Evolutionary conservation across 352 stramenopile genomes (phyloP).

Genomic region (Pythium biforme): DNA sequence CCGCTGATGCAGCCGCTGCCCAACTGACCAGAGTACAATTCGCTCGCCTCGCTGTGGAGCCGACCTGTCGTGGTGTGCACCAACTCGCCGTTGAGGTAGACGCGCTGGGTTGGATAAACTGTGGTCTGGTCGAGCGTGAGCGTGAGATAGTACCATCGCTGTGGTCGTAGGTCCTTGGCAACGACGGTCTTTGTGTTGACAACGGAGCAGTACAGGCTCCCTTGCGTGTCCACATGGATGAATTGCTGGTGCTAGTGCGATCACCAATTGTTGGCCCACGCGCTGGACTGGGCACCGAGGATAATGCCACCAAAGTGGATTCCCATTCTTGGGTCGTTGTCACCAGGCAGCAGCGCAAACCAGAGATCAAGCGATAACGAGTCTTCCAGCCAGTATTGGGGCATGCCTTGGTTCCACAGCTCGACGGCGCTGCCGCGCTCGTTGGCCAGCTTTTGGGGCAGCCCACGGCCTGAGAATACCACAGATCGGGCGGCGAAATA

Average conservation of each 20-base stretch:
- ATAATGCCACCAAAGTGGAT: neutral
- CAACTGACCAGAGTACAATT: neutral
- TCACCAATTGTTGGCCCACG: neutral
- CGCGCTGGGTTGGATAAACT: neutral
- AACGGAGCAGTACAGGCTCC: conserved; percentile 20
- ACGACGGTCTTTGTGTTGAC: neutral
- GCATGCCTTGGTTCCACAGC: neutral
- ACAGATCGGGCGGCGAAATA: neutral
- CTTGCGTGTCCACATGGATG: conserved; percentile 9
- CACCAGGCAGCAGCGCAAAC: conserved; percentile 2
- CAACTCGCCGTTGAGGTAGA: conserved; percentile 4
- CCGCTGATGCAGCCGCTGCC: conserved; percentile 1
- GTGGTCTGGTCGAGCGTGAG: neutral
- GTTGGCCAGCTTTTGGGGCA: neutral
- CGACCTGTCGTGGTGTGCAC: neutral
- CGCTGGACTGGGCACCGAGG: neutral
- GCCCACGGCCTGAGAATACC: neutral
- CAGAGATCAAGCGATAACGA: conserved; percentile 9
- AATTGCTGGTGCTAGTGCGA: conserved; percentile 4
- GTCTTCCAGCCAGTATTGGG: neutral
- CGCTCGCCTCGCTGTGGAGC: neutral
- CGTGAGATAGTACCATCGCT: conserved; percentile 9
- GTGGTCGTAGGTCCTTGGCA: neutral
- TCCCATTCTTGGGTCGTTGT: neutral
- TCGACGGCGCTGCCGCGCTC: neutral